Evolutionary conservation across 73 alveolate genomes (phyloP).

Genomic region (Paramecium caudatum): DNA sequence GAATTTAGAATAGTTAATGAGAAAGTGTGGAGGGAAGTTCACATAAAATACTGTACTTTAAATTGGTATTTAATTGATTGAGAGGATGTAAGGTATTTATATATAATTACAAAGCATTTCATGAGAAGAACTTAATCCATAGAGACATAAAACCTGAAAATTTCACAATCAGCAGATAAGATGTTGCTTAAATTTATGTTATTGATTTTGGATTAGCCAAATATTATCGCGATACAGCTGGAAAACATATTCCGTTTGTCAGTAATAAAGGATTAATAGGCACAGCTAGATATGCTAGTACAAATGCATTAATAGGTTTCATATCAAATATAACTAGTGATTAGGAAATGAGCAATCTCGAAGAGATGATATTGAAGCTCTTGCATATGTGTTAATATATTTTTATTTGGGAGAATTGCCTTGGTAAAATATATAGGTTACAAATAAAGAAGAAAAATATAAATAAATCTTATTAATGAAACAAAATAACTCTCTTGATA

Average conservation of each 20-base stretch:
- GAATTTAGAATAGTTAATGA: slow-evolving; percentile 79
- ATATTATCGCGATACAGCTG: slow-evolving; percentile 88
- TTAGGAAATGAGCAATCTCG: slow-evolving; percentile 82
- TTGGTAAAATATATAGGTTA: slow-evolving; percentile 87
- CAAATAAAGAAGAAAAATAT: slow-evolving; percentile 86
- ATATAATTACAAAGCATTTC: slow-evolving; percentile 64
- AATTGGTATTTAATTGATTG: slow-evolving; percentile 79
- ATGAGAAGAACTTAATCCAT: slow-evolving; percentile 82
- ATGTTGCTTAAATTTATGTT: slow-evolving; percentile 81
- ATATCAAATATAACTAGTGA: not conserved
- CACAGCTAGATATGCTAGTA: slow-evolving; percentile 91
- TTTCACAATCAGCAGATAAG: slow-evolving; percentile 77
- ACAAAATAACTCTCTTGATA: slow-evolving; percentile 15
- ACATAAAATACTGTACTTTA: slow-evolving; percentile 71
- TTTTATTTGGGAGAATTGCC: slow-evolving; percentile 89
- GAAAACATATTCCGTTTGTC: slow-evolving; percentile 91
- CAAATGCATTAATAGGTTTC: slow-evolving; percentile 78
- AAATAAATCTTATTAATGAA: slow-evolving; percentile 83
- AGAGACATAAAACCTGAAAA: slow-evolving; percentile 89
- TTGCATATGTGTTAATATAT: slow-evolving; percentile 87
- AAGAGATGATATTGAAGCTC: slow-evolving; percentile 92
- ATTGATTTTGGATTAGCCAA: slow-evolving; percentile 96
- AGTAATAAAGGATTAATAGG: slow-evolving; percentile 97
- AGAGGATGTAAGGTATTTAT: slow-evolving; percentile 64
- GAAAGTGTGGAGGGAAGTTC: slow-evolving; percentile 78